Percentiles rank a stretch among this genome's conserved stretches.
Conservation (phyloP, 306 rosid species). For the Rosa chinensis region DNA sequence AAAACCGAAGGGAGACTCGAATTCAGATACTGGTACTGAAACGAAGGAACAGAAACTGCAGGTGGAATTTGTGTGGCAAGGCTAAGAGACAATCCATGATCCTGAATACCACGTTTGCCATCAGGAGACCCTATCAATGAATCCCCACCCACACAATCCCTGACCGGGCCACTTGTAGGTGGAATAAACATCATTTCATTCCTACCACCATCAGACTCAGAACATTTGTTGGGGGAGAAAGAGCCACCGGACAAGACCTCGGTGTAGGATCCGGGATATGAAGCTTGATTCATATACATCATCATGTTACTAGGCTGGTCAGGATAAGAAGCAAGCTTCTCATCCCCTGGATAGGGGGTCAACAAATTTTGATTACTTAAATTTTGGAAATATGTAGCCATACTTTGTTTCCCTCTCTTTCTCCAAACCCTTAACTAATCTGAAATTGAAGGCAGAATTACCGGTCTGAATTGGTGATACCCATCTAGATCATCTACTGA, state of each 20-base stretch:
- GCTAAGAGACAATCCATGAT: slow-evolving; percentile 83
- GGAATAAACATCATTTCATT: slow-evolving; percentile 66
- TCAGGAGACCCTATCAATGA: slow-evolving; percentile 37
- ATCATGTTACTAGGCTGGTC: slow-evolving; percentile 39
- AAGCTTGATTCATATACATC: slow-evolving; percentile 64
- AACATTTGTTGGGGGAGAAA: slow-evolving; percentile 47
- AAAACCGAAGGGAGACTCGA: slow-evolving; percentile 44
- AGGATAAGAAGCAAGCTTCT: slow-evolving; percentile 40
- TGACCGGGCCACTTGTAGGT: slow-evolving; percentile 36
- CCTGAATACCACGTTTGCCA: slow-evolving; percentile 52
- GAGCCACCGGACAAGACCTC: slow-evolving; percentile 46
- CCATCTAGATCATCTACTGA: slow-evolving; percentile 7
- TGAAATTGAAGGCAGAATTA: background rate
- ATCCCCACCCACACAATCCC: slow-evolving; percentile 38
- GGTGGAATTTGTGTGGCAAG: slow-evolving; percentile 62
- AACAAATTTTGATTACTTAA: slow-evolving; percentile 40
- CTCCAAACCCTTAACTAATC: background rate
- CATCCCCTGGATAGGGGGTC: slow-evolving; percentile 37
- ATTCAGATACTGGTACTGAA: slow-evolving; percentile 53
- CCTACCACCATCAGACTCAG: slow-evolving; percentile 49
- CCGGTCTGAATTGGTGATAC: slow-evolving; percentile 3
- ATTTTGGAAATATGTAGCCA: slow-evolving; percentile 43
- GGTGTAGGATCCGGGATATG: slow-evolving; percentile 58
- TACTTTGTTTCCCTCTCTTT: slow-evolving; percentile 7
- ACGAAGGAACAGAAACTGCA: slow-evolving; percentile 45